Evolutionary conservation across 164 flowering plant genomes (phyloP), one percentile per base, ranked within the genome.

Genomic region (Berberis vulgaris): DNA sequence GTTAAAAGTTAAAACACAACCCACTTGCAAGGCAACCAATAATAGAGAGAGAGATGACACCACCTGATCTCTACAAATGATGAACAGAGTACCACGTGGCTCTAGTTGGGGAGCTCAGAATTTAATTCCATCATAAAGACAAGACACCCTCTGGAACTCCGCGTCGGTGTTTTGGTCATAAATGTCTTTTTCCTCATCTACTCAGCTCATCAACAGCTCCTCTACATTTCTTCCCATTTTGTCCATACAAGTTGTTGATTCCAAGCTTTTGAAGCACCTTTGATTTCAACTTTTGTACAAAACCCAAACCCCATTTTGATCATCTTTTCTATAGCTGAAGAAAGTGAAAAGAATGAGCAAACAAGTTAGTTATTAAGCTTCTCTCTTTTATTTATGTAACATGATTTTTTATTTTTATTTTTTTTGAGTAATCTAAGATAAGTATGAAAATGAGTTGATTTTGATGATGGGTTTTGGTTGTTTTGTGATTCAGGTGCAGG

Each of bases 401-500:
- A 46, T 5, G 49, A 5, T 5, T 46, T 46, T 46, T 46, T 46
- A 0, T 46, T 46, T 46, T 46, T n/a, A n/a, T 46, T 46, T 46
- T 46, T 5, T 46, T 46, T 5, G 49, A 46, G 8, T 46, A 46
- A 46, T 46, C 8, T 46, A 8, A 26, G 0, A 8, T 46, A 46
- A 8, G 5, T 46, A 5, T 46, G 49, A 46, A 5, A 46, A 46
- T 46, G 49, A 46, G 49, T 46, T 5, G 5, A 5, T 46, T 46
- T 46, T 46, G 5, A 46, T 46, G 49, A 46, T 46, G 49, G 49
- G 40, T 7, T 47, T 52, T 53, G 49, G 2, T 3, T 42, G 7
- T 50, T 11, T 56, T 38, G 7, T 60, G 50, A 0, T 67, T 26
- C 65, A 76, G 83, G 84, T 87, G 91, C 80, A 80, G 49, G 88